These are phyloP conservation scores for Phaeosphaeria sp. DNA, from an alignment of 2,329 filamentous ascomycete species.

Conservation along the genomic window DNA sequence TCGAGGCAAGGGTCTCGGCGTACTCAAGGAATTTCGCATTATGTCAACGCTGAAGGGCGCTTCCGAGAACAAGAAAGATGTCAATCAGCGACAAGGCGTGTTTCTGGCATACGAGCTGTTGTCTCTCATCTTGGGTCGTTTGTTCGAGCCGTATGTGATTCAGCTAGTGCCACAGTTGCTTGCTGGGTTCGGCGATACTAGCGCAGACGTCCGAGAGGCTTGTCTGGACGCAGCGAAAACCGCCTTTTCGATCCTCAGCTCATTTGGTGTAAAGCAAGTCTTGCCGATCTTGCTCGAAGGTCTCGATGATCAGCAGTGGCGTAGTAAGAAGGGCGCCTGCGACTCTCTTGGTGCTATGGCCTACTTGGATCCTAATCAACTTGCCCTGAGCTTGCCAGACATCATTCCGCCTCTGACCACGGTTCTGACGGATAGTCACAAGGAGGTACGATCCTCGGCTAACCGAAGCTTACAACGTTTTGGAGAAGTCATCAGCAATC, in stretches of 20 bases:
- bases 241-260: slow-evolving; percentile 91
- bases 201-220: slow-evolving; percentile 87
- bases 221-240: slow-evolving; percentile 93
- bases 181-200: slow-evolving; percentile 85
- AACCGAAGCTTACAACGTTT: slow-evolving; percentile 98
- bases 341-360: slow-evolving; percentile 98
- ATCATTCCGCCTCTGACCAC: slow-evolving; percentile 96
- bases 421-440: slow-evolving; percentile 96
- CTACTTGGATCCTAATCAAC: slow-evolving; percentile 93
- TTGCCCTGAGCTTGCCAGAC: slow-evolving; percentile 88
- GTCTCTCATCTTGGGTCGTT: slow-evolving; percentile 80
- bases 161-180: slow-evolving; percentile 92
- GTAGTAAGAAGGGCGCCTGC: slow-evolving; percentile 97
- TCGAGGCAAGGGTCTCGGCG: slow-evolving; percentile 81
- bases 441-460: slow-evolving; percentile 89
- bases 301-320: slow-evolving; percentile 94
- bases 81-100: slow-evolving; percentile 85
- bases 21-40: slow-evolving; percentile 84
- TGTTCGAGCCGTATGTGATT: slow-evolving; percentile 97
- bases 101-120: slow-evolving; percentile 91
- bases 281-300: slow-evolving; percentile 90
- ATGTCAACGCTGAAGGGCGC: slow-evolving; percentile 80
- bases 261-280: slow-evolving; percentile 94
- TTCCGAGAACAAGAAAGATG: slow-evolving; percentile 93
- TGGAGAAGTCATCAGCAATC: slow-evolving; percentile 97